Evolutionary conservation across 2,329 filamentous ascomycete species (phyloP).

Genomic region (Calonectria hawksworthii): DNA sequence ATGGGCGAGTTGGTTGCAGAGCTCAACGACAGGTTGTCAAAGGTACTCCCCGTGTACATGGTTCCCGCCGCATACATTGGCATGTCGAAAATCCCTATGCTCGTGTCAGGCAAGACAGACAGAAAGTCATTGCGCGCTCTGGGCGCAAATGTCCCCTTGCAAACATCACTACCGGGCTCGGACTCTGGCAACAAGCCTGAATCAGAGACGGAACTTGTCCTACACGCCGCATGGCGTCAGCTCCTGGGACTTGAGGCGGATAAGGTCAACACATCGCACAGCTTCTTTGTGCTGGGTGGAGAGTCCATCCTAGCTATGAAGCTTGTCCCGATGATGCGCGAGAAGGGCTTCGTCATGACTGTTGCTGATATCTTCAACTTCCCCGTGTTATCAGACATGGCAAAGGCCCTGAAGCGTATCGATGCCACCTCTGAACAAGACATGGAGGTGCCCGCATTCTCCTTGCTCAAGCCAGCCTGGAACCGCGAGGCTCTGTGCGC

Average conservation of each 20-base stretch:
- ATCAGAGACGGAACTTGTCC: conserved; percentile 37
- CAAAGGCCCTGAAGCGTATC: conserved; percentile 46
- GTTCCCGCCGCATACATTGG: conserved; percentile 40
- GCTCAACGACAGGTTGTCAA: conserved; percentile 38
- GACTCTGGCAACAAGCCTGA: conserved; percentile 30
- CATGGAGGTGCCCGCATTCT: conserved; percentile 53
- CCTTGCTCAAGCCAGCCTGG: conserved; percentile 51
- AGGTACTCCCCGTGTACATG: conserved; percentile 43
- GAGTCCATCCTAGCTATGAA: conserved; percentile 66
- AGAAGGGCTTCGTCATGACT: conserved; percentile 55
- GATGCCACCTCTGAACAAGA: conserved; percentile 33
- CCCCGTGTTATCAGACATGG: conserved; percentile 61
- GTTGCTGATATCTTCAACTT: conserved; percentile 61
- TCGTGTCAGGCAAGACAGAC: conserved; percentile 45
- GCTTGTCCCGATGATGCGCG: conserved; percentile 58
- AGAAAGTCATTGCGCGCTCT: conserved; percentile 40
- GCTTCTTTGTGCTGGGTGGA: conserved; percentile 63
- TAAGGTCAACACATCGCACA: conserved; percentile 53
- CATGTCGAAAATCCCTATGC: conserved; percentile 41
- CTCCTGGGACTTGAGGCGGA: conserved; percentile 52
- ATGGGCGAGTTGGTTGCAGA: conserved; percentile 33
- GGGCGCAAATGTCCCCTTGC: conserved; percentile 36
- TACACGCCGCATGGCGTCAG: conserved; percentile 54
- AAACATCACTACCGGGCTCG: conserved; percentile 26
- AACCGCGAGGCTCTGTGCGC: conserved; percentile 47